Conservation (phyloP, 352 stramenopile genomes). For the Globisporangium canariense region DNA sequence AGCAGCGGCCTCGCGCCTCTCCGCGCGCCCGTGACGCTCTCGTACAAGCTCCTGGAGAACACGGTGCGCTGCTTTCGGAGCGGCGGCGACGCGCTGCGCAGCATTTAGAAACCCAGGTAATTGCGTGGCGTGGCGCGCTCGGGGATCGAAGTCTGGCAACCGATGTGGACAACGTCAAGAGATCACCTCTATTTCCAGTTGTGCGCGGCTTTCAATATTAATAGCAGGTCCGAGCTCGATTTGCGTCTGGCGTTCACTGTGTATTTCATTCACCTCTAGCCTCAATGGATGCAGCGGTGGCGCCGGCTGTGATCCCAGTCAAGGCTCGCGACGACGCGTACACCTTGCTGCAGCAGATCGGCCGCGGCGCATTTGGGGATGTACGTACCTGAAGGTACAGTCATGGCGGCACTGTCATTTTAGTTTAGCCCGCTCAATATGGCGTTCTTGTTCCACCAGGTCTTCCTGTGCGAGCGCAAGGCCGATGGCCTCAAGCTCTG, state of each 20-base stretch:
- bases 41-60: slow-evolving; percentile 75
- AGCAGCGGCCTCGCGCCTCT: slow-evolving; percentile 26
- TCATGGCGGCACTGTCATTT: not conserved
- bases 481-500: slow-evolving; percentile 30
- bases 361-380: slow-evolving; percentile 48
- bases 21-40: slow-evolving; percentile 27
- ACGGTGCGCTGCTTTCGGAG: slow-evolving; percentile 55
- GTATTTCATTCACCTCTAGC: too few species aligned
- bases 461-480: slow-evolving; percentile 40
- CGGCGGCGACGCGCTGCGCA: slow-evolving; percentile 28
- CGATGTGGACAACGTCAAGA: not conserved
- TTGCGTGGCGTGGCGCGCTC: too few species aligned
- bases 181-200: not conserved
- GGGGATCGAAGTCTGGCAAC: too few species aligned
- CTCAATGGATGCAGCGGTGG: not conserved
- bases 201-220: slow-evolving; percentile 1
- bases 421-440: not conserved
- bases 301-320: not conserved
- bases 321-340: slow-evolving; percentile 21
- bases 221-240: not conserved
- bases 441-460: slow-evolving; percentile 21
- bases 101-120: not conserved
- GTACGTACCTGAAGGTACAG: slow-evolving; percentile 23
- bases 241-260: not conserved
- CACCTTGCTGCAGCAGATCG: slow-evolving; percentile 34